These are phyloP conservation scores for Ceratocystis cubensis DNA, from an alignment of 2,329 filamentous ascomycete species.

Conservation along the genomic window DNA sequence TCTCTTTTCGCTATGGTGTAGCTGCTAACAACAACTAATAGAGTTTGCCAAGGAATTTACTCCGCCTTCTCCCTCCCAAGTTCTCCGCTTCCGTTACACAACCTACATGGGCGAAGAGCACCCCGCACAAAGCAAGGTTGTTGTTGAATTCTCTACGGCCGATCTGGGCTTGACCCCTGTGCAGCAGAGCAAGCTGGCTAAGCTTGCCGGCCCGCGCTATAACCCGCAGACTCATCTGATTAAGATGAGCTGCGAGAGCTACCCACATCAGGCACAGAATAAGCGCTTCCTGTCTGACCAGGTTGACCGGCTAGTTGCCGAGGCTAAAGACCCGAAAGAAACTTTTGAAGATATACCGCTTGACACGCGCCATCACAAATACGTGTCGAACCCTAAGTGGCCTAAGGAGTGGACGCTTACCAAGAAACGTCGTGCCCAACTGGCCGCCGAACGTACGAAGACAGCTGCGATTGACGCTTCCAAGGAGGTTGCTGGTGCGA, in stretches of 20 bases:
- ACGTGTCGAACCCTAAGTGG: conserved; percentile 56
- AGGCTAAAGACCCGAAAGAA: conserved; percentile 67
- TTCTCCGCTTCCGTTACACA: conserved; percentile 90
- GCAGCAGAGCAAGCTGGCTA: conserved; percentile 71
- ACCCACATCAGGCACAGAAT: conserved; percentile 83
- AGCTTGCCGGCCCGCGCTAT: conserved; percentile 74
- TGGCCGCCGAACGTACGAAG: conserved; percentile 48
- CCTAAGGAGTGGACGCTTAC: conserved; percentile 76
- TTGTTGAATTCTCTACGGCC: conserved; percentile 69
- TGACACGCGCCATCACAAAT: conserved; percentile 67
- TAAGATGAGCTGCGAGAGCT: conserved; percentile 84
- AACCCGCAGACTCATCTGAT: conserved; percentile 71
- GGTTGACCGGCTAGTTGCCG: conserved; percentile 57
- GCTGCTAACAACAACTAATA: conserved; percentile 29
- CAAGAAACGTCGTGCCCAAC: conserved; percentile 48
- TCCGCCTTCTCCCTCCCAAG: conserved; percentile 52
- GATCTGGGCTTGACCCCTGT: conserved; percentile 57
- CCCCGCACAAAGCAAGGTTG: conserved; percentile 84
- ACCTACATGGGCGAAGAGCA: conserved; percentile 91
- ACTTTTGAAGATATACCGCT: conserved; percentile 81
- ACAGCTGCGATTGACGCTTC: conserved; percentile 41
- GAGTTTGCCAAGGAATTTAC: conserved; percentile 73
- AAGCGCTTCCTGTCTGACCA: conserved; percentile 84
- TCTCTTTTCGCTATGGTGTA: too few relatives aligned
- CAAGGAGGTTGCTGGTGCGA: conserved; percentile 38